Conservation (phyloP, 345 rosid genomes). For the Excoecaria cochinchinensis region DNA sequence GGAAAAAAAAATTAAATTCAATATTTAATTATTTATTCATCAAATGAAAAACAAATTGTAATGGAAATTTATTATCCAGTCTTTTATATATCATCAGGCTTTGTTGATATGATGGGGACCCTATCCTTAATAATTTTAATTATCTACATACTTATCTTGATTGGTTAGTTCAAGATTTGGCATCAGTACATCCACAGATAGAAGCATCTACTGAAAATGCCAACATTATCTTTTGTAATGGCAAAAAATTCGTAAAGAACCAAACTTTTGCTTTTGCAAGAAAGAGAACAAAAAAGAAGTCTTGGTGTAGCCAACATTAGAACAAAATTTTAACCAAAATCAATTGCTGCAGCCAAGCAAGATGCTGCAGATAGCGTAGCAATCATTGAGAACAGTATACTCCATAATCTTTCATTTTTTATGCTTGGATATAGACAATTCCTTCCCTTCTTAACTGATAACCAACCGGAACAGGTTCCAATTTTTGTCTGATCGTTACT, state of each 20-base stretch:
- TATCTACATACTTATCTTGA: background rate
- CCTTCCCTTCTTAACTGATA: too few species aligned
- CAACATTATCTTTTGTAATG: constrained; percentile 1
- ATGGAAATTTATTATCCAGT: too few species aligned
- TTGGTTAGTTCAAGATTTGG: background rate
- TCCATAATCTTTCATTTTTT: background rate
- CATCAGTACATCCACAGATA: background rate
- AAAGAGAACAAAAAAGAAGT: background rate
- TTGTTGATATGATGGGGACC: too few species aligned
- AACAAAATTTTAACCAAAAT: background rate
- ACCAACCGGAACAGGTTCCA: too few species aligned
- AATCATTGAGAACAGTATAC: background rate
- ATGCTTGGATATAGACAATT: background rate
- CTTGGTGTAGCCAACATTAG: background rate
- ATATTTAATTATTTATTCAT: too few species aligned
- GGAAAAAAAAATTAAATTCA: too few species aligned
- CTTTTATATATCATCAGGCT: too few species aligned
- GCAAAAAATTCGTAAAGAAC: background rate
- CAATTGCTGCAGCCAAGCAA: background rate
- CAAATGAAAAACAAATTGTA: too few species aligned
- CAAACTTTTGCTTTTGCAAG: background rate
- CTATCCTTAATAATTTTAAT: background rate
- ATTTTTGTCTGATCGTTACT: too few species aligned
- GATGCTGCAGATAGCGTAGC: background rate
- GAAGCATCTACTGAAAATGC: background rate